Evolutionary conservation across 2,329 filamentous ascomycete genomes (phyloP), one percentile per base, ranked within the genome.

Genomic region (Cladobotryum mycophilum): DNA sequence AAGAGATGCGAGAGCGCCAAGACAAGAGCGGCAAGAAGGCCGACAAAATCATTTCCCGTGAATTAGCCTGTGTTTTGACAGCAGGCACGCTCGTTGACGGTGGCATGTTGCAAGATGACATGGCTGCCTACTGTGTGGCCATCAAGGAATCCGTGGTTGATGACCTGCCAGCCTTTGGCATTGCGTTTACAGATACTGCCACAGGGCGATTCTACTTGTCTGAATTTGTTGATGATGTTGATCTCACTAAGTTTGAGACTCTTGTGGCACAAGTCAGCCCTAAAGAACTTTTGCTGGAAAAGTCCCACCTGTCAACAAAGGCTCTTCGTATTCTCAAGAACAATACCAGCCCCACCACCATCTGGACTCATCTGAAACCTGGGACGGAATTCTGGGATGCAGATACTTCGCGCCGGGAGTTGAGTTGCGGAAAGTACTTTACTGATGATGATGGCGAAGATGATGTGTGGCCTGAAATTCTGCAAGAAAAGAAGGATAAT

Each of bases 1-100:
- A 99, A 66, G 92, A 99, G 68, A 97, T 99, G 93, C 86, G 93
- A n/a, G 93, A 99, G 68, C 82, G 92, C 45, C 88, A 87, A 55
- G 80, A 77, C 51, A 74, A 76, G 56, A 70, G 66, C 18, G 73
- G 72, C 44, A 87, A 85, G 61, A 93, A 91, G 67, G 86, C 85
- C 34, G 91, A 96, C 67, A 96, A 97, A 68, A 84, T 99, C 60
- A 99, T 99, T 60, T 85, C 84, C 43, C 82, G 93, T 65, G 90
- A 99, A 67, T 76, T 99, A 35, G 85, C 91, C 1, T 93, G 89
- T 60, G 89, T 99, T 12, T 76, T 99, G 25, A 99, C 93, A 0
- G 84, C 85, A 6, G 93, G 93, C 33, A 99, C 93, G 1, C 79
- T 99, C 1, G 92, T 99, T 4, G 93, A 99, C 54, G 91, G 89